phyloP scores from a whole-genome alignment of 345 rosid species.

The Trapa bicornis region DNA sequence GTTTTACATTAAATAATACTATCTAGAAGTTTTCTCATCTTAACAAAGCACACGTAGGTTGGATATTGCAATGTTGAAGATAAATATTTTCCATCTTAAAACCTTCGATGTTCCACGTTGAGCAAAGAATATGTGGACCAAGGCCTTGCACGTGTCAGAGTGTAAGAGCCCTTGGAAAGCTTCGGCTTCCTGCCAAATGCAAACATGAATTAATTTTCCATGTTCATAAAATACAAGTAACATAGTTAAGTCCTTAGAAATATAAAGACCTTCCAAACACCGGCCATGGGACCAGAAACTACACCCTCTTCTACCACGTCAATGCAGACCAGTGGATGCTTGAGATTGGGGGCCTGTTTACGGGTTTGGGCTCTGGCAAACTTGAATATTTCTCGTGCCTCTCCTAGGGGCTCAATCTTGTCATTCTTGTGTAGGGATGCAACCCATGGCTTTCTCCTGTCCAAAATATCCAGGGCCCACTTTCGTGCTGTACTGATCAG shows the following conservation, averaged over 20 bases:
- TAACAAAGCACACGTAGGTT: neutral
- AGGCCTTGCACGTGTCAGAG: constrained; percentile 72
- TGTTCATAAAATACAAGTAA: neutral
- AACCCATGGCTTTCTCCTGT: constrained; percentile 74
- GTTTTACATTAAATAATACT: neutral
- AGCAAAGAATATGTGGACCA: constrained; percentile 81
- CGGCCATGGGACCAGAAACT: constrained; percentile 77
- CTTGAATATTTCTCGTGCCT: constrained; percentile 86
- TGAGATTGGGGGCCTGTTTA: constrained; percentile 75
- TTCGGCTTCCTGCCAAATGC: constrained; percentile 59
- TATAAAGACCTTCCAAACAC: constrained; percentile 60
- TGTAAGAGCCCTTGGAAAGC: constrained; percentile 48
- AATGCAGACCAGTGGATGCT: constrained; percentile 80
- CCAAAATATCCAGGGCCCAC: constrained; percentile 79
- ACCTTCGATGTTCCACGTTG: constrained; percentile 86
- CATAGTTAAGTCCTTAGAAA: constrained; percentile 1
- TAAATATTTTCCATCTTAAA: constrained; percentile 9
- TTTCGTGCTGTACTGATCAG: constrained; percentile 56
- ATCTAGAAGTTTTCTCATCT: neutral
- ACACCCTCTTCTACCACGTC: constrained; percentile 79
- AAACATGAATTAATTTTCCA: constrained; percentile 10
- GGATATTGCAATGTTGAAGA: neutral
- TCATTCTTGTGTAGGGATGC: constrained; percentile 62
- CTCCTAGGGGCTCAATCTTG: constrained; percentile 84
- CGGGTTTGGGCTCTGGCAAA: constrained; percentile 74